Conservation (phyloP, 768 basidiomycete species). For the Pisolithus tinctorius region DNA sequence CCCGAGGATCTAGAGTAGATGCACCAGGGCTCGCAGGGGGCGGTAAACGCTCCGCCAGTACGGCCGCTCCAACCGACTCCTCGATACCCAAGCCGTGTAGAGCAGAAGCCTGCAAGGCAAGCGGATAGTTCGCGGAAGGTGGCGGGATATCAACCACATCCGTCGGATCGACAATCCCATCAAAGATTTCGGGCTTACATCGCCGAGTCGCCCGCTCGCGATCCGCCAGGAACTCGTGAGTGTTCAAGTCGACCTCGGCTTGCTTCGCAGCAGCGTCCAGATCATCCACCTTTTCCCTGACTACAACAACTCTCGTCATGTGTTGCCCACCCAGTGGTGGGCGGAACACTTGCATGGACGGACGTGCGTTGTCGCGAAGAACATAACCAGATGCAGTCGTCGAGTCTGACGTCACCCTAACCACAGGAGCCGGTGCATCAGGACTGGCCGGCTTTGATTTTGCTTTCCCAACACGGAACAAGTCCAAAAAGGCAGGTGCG, state of each 20-base stretch:
- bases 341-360: constrained; percentile 31
- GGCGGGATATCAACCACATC: constrained; percentile 76
- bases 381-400: constrained; percentile 41
- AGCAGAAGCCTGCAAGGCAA: constrained; percentile 71
- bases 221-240: constrained; percentile 42
- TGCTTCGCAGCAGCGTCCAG: constrained; percentile 65
- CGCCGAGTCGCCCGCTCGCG: constrained; percentile 36
- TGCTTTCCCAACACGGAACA: constrained; percentile 63
- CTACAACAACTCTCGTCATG: constrained; percentile 67
- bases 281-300: constrained; percentile 76
- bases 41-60: constrained; percentile 69
- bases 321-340: constrained; percentile 29
- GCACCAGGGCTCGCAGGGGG: constrained; percentile 57
- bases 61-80: constrained; percentile 68
- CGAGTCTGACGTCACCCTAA: constrained; percentile 63
- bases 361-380: constrained; percentile 32
- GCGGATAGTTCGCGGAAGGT: constrained; percentile 60
- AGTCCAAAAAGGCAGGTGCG: constrained; percentile 52
- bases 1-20: constrained; percentile 46
- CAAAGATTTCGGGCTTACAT: constrained; percentile 31
- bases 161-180: constrained; percentile 74
- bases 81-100: constrained; percentile 65
- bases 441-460: constrained; percentile 59
- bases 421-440: constrained; percentile 35
- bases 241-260: constrained; percentile 65